Evolutionary conservation across 2,329 filamentous ascomycete genomes (phyloP), one percentile per base, ranked within the genome.

Genomic region (Pseudogymnoascus sp.): DNA sequence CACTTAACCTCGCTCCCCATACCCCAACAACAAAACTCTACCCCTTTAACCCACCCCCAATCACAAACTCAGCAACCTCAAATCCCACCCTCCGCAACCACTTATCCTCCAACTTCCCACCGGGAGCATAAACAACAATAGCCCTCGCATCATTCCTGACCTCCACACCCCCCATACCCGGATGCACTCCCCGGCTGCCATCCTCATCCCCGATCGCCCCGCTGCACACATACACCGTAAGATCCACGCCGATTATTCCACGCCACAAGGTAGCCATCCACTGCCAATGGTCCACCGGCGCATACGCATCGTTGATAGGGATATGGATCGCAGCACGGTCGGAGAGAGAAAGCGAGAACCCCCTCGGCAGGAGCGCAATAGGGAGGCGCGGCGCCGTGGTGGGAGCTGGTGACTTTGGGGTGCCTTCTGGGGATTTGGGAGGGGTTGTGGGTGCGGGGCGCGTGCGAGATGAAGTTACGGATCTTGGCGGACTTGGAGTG

Each of bases 181-280:
- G 16, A 33, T 37, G 38, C 28, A 25, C 33, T 31, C 33, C 21
- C 5, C 33, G 21, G 37, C 38, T 63, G 0, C 37, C 45, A 28
- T 66, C 62, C 18, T 40, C 45, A 31, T 59, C 52, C 35, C 52
- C 62, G 9, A 55, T 1, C n/a, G 21, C 33, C 4, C 65, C 71
- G 2, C 69, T 66, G 41, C 79, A 81, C 16, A 89, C 82, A 70
- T 89, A 91, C 28, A 95, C 80, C 1, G 89, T 89, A 52, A 93
- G 77, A 74, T 97, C 93, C 0, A 93, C 86, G 0, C 89, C 91
- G 1, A 93, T 82, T 61, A 90, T 89, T 8, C 91, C 91, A 8
- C 93, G 87, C 93, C 93, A 97, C 21, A 97, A 83, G 45, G 90
- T 93, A 37, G 93, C 93, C 80, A 95, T 91, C 93, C 93, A 97